These are phyloP conservation scores for Fraxinus cuspidata DNA, from an alignment of 257 asterid species.

Conservation along the genomic window DNA sequence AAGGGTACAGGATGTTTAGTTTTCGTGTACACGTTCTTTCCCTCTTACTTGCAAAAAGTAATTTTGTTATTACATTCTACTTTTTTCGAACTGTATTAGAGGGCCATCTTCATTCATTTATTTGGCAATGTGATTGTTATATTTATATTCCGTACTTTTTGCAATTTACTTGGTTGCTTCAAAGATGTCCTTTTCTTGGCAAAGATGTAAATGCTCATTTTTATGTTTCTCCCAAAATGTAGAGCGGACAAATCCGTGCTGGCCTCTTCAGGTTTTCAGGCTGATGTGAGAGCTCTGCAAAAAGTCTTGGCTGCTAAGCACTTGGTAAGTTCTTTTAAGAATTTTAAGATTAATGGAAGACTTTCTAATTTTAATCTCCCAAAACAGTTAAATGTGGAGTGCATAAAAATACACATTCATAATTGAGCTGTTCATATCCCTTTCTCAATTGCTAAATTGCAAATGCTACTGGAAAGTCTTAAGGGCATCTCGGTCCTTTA, in stretches of 20 bases:
- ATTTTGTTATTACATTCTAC: neutral
- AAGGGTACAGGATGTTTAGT: neutral
- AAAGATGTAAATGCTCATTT: neutral
- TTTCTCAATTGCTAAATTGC: neutral
- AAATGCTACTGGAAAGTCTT: neutral
- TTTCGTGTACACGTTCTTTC: neutral
- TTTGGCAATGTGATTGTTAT: slow-evolving; percentile 2
- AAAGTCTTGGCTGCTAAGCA: slow-evolving; percentile 62
- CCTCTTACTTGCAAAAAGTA: neutral
- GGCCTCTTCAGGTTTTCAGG: slow-evolving; percentile 98
- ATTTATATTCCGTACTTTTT: neutral
- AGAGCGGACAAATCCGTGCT: slow-evolving; percentile 83
- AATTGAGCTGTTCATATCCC: neutral
- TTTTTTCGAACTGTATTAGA: neutral
- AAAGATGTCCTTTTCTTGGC: neutral
- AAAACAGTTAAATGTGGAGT: neutral
- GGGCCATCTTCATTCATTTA: neutral
- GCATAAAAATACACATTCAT: neutral
- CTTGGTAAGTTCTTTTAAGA: slow-evolving; percentile 42
- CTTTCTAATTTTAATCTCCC: neutral
- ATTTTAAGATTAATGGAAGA: neutral
- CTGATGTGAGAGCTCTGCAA: slow-evolving; percentile 95
- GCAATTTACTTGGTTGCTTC: neutral
- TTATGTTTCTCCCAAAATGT: slow-evolving; percentile 29
- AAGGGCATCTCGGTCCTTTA: neutral